Base-by-base conservation (phyloP, 345 rosid genomes). In the Lagerstroemia speciosa region DNA sequence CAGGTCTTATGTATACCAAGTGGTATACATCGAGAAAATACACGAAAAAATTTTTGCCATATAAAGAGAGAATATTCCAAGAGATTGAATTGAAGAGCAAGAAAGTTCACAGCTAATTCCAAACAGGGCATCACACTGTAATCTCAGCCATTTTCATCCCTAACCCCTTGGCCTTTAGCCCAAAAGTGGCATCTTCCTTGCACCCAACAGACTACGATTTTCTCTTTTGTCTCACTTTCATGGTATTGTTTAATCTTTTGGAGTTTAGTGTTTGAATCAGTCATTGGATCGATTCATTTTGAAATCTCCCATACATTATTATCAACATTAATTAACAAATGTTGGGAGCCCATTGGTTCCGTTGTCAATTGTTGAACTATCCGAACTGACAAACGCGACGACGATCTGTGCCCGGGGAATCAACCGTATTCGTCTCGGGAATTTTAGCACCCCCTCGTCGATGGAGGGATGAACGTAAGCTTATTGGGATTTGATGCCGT, bases 101-200 rank as follows among this genome's bases (percentile, higher is more conserved):
- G 3, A 52, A 27, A 27, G 17, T 33, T 22, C 69, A 34, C 33
- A 70, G 65, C 43, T 29, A 65, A 69, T 20, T 50, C 57, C 69
- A 31, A 66, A 66, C 46, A 31, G 58, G 69, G 36, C 29, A 53
- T 15, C 46, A 8, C 71, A 10, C 72, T 67, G 77, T 46, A 63
- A 75, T 74, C 80, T 76, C 77, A 76, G 80, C 77, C 68, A n/a
- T 64, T 31, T 37, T 14, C 50, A 53, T 37, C 22, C 50, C 6
- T 68, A 17, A 68, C n/a, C 52, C 48, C 46, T 34, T 36, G 64
- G 71, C 19, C 40, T 68, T 22, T 68, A 50, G 71, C 29, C 12
- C 14, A 67, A 57, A 38, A 67, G 61, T 55, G 38, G 69, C 19
- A 67, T 67, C 69, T 67, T 67, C 0, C 15, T 6, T 31, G 69